Base-by-base conservation (phyloP, 768 basidiomycete species). In the Boletus subparvulus region DNA sequence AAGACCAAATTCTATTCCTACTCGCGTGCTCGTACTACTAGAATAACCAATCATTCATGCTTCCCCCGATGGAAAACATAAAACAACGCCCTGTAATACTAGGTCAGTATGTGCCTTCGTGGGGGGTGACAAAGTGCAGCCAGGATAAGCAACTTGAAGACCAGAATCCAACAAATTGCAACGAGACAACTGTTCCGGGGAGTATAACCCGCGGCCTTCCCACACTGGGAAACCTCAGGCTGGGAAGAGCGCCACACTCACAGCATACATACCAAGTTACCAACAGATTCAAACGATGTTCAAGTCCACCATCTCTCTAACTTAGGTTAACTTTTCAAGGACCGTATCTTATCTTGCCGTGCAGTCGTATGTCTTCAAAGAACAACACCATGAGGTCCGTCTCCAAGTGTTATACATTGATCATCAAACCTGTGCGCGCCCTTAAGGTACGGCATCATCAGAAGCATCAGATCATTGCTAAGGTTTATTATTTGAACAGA, bases 351-450 rank as follows among this genome's bases (percentile, higher is more conserved):
- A n/a, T 16, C 13, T 24, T 50, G 28, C 12, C 8, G 30, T 19
- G 42, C 14, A 6, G 14, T 35, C 19, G 7, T 16, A 24, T 47
- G 30, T 32, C 40, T 26, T 26, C 45, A 10, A 32, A 16, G 17
- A 35, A 14, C 24, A 12, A 17, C 32, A 33, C 11, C 32, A 32
- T 32, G 10, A 32, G 32, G 32, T 37, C 12, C 3, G 30, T 43
- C 47, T 9, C 17, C 19, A 32, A 36, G 12, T 13, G 17, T 26
- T 24, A 6, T 4, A n/a, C 36, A 3, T 16, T 56, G 46, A 56
- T 54, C 44, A 58, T 50, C 55, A 59, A 14, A 47, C 48, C 43
- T 35, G 52, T 50, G 61, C 21, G 14, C 36, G 54, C 50, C 28
- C 14, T 13, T 36, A 33, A 17, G 35, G n/a, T 24, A 56, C 48